Conservation (phyloP, 345 rosid genomes). For the Tarenaya hassleriana region DNA sequence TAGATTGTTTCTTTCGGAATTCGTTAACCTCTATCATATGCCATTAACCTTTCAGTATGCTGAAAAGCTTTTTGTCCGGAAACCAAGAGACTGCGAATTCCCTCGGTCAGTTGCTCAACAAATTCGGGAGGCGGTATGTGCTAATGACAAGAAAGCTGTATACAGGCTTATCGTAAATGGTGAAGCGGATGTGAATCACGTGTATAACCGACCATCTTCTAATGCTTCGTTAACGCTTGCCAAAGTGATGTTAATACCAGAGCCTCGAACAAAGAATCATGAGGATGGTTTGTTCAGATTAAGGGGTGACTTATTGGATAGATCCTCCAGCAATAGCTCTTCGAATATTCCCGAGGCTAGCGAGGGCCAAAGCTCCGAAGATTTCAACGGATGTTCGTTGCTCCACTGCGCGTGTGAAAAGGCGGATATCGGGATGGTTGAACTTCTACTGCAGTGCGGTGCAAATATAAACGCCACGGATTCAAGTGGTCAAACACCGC, state of each 20-base stretch:
- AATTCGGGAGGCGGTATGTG: constrained; percentile 84
- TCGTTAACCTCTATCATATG: constrained; percentile 4
- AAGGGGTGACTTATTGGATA: constrained; percentile 55
- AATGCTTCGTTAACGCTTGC: constrained; percentile 78
- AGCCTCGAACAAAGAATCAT: constrained; percentile 50
- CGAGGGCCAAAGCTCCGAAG: constrained; percentile 45
- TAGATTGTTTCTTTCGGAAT: constrained; percentile 8
- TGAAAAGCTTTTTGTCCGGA: constrained; percentile 79
- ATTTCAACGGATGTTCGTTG: constrained; percentile 66
- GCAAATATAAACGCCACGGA: constrained; percentile 72
- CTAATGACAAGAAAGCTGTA: constrained; percentile 85
- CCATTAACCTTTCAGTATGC: constrained; percentile 57
- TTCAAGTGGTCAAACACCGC: constrained; percentile 74
- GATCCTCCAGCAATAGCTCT: constrained; percentile 55
- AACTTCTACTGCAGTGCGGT: constrained; percentile 91
- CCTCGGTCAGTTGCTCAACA: constrained; percentile 52
- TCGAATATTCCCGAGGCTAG: constrained; percentile 39
- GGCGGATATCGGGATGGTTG: constrained; percentile 92
- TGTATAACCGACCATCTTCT: constrained; percentile 55
- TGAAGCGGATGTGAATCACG: constrained; percentile 63
- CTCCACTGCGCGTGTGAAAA: constrained; percentile 97
- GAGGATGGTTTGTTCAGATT: constrained; percentile 49
- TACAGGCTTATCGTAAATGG: constrained; percentile 73
- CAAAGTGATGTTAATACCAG: constrained; percentile 72
- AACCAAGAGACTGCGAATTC: constrained; percentile 50